Evolutionary conservation across 306 rosid genomes (phyloP).

Genomic region (Ochetophila trinervis): DNA sequence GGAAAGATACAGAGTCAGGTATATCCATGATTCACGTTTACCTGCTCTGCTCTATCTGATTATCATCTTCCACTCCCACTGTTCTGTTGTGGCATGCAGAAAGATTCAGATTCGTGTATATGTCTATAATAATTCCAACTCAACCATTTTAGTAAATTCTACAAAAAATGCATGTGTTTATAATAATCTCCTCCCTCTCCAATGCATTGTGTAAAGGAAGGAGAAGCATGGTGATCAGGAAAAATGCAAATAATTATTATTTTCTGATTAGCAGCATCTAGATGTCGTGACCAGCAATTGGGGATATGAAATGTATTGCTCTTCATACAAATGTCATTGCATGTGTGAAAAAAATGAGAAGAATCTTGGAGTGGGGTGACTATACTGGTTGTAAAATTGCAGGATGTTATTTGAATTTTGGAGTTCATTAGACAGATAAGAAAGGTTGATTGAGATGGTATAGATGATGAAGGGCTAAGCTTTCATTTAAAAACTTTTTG

Average conservation of each 20-base stretch:
- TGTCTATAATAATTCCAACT: too few relatives aligned
- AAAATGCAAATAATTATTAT: not conserved
- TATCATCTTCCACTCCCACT: conserved; percentile 7
- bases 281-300: not conserved
- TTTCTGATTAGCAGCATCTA: not conserved
- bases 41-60: conserved; percentile 2
- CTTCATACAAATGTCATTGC: not conserved
- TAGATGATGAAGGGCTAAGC: not conserved
- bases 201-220: not conserved
- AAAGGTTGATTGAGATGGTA: not conserved
- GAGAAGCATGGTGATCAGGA: not conserved
- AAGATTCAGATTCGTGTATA: too few relatives aligned
- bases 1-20: conserved; percentile 97
- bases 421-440: too few relatives aligned
- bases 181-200: too few relatives aligned
- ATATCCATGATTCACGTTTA: conserved; percentile 11
- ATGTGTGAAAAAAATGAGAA: not conserved
- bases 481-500: not conserved
- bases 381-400: too few relatives aligned
- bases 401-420: not conserved
- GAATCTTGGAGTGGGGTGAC: not conserved
- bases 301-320: not conserved
- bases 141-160: too few relatives aligned
- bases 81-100: not conserved
- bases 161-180: too few relatives aligned